Evolutionary conservation across 768 basidiomycete species (phyloP).

Genomic region (Hygrophorus pudorinus): DNA sequence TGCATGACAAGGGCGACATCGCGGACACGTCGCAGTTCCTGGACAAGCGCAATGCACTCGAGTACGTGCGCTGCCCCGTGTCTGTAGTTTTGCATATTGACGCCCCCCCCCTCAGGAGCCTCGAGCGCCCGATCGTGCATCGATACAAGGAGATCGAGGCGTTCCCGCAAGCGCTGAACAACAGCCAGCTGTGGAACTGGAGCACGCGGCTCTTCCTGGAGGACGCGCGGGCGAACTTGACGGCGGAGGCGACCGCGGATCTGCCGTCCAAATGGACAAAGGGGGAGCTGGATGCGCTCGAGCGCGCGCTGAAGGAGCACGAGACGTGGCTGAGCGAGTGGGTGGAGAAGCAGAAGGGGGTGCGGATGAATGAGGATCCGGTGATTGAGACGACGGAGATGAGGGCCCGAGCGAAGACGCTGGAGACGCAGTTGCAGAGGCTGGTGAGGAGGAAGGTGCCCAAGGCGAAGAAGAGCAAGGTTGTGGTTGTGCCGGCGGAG

Average conservation of each 20-base stretch:
- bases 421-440: constrained; percentile 67
- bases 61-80: constrained; percentile 71
- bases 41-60: constrained; percentile 67
- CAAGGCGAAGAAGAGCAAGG: constrained; percentile 46
- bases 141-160: constrained; percentile 85
- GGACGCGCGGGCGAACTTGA: constrained; percentile 69
- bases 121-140: constrained; percentile 76
- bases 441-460: constrained; percentile 61
- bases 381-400: constrained; percentile 82
- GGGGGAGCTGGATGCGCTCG: constrained; percentile 77
- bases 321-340: constrained; percentile 76
- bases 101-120: constrained; percentile 32
- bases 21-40: constrained; percentile 71
- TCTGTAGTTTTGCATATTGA: not conserved
- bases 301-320: constrained; percentile 67
- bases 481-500: constrained; percentile 18
- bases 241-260: constrained; percentile 47
- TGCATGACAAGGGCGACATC: constrained; percentile 72
- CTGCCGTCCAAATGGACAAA: constrained; percentile 72
- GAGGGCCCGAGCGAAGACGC: constrained; percentile 68
- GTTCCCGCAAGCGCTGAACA: constrained; percentile 76
- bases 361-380: constrained; percentile 70
- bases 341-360: constrained; percentile 73
- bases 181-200: constrained; percentile 84
- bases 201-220: constrained; percentile 76